Percentiles rank a stretch among this genome's conserved stretches.
These are phyloP conservation scores for Thermothielavioides terrestris DNA, from an alignment of 495 filamentous ascomycete species.

Conservation along the genomic window DNA sequence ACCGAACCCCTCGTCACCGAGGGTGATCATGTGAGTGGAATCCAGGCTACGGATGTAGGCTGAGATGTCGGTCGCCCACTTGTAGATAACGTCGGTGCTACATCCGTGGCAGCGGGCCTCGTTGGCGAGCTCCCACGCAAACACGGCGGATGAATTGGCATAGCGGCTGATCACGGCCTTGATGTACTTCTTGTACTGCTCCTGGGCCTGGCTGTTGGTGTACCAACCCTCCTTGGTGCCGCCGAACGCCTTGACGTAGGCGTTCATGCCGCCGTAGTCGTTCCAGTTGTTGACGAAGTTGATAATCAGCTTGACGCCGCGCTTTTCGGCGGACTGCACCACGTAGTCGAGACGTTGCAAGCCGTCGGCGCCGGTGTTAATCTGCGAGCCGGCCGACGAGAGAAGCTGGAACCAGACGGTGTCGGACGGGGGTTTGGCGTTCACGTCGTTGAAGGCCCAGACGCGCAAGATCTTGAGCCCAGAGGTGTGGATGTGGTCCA, in stretches of 20 bases:
- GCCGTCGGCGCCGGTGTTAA: slow-evolving; percentile 60
- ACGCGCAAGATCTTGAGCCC: slow-evolving; percentile 61
- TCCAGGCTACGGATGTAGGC: slow-evolving; percentile 59
- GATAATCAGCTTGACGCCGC: slow-evolving; percentile 47
- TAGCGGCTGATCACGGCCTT: slow-evolving; percentile 54
- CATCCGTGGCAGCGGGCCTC: slow-evolving; percentile 61
- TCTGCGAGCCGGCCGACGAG: slow-evolving; percentile 42
- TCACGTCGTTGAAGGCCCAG: slow-evolving; percentile 63
- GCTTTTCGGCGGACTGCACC: slow-evolving; percentile 44
- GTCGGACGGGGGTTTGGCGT: slow-evolving; percentile 32
- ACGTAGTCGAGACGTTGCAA: slow-evolving; percentile 56
- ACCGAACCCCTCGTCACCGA: slow-evolving; percentile 52
- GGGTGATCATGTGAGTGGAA: slow-evolving; percentile 55
- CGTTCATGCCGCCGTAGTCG: slow-evolving; percentile 59
- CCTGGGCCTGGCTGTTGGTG: slow-evolving; percentile 46
- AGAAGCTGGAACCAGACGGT: slow-evolving; percentile 55
- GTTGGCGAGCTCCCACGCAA: slow-evolving; percentile 66
- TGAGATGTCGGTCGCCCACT: slow-evolving; percentile 53
- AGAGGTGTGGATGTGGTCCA: slow-evolving; percentile 40
- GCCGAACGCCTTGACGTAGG: slow-evolving; percentile 57
- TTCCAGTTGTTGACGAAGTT: slow-evolving; percentile 51
- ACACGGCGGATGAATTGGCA: slow-evolving; percentile 46
- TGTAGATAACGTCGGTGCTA: slow-evolving; percentile 46
- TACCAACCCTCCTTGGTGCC: slow-evolving; percentile 48
- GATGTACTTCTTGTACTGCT: slow-evolving; percentile 55